Evolutionary conservation across 2,329 filamentous ascomycete species (phyloP).

Genomic region (Penicillium sp.): DNA sequence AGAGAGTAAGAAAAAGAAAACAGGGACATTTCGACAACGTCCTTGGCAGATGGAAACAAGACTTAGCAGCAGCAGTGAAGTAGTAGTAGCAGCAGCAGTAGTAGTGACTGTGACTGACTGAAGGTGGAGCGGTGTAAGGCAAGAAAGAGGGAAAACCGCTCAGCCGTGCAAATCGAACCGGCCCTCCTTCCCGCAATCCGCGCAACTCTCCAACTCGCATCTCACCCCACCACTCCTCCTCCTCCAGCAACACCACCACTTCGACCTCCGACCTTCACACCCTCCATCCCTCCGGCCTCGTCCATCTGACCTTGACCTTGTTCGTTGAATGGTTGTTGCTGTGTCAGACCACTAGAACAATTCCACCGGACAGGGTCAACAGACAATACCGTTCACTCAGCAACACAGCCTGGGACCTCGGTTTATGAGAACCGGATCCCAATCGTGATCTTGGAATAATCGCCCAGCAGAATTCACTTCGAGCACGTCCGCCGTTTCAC

Average conservation of each 20-base stretch:
- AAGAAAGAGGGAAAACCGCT: conserved; percentile 20
- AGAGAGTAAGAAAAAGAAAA: conserved; percentile 4
- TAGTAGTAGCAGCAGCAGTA: too few species aligned
- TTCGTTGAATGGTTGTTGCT: conserved; percentile 26
- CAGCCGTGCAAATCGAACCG: conserved; percentile 19
- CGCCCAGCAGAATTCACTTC: neutral
- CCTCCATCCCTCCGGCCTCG: neutral
- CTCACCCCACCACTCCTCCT: neutral
- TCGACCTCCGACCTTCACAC: neutral
- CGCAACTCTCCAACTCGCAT: neutral
- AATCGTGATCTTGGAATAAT: too few species aligned
- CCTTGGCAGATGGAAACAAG: too few species aligned
- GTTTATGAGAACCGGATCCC: neutral
- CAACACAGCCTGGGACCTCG: neutral
- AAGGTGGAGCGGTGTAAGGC: neutral
- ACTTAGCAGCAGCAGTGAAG: too few species aligned
- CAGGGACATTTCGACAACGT: too few species aligned
- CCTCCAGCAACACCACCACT: neutral
- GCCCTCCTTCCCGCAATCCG: neutral
- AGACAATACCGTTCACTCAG: conserved; percentile 19
- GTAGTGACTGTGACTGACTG: too few species aligned
- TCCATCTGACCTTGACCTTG: neutral
- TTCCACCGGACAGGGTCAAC: conserved; percentile 26
- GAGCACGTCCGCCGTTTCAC: neutral
- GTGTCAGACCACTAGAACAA: conserved; percentile 24